Conservation (phyloP, 192 early-diverging fungal genomes). For the Coemansia sp. region DNA sequence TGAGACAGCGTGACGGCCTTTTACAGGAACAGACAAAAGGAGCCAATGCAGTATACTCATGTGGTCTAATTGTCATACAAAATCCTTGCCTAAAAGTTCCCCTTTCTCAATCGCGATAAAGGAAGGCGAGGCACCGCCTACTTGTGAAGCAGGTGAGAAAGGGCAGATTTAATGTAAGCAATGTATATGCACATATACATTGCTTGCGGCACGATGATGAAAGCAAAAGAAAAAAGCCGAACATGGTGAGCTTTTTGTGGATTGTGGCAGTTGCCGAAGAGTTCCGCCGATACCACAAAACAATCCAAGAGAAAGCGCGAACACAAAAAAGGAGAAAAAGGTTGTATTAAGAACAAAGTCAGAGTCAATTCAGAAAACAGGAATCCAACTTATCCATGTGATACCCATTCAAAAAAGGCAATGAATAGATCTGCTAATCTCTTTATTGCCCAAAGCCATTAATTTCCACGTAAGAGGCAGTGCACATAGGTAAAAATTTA, state of each 20-base stretch:
- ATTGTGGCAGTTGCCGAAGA: background rate
- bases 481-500: background rate
- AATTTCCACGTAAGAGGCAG: background rate
- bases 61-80: background rate
- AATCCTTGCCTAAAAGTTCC: background rate
- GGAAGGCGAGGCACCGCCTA: background rate
- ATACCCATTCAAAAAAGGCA: background rate
- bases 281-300: background rate
- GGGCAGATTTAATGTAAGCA: background rate
- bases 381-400: background rate
- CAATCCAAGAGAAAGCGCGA: background rate
- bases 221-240: background rate
- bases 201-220: background rate
- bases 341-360: conserved; percentile 7
- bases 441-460: background rate
- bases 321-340: background rate
- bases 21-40: background rate
- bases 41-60: background rate
- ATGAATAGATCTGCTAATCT: background rate
- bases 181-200: background rate
- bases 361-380: background rate
- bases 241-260: background rate
- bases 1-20: background rate
- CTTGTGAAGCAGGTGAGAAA: background rate
- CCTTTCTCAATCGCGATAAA: background rate